Percentiles rank a stretch among this genome's conserved stretches.
phyloP scores from a whole-genome alignment of 2,329 filamentous ascomycete species.

The Sporothrix brasiliensis region DNA sequence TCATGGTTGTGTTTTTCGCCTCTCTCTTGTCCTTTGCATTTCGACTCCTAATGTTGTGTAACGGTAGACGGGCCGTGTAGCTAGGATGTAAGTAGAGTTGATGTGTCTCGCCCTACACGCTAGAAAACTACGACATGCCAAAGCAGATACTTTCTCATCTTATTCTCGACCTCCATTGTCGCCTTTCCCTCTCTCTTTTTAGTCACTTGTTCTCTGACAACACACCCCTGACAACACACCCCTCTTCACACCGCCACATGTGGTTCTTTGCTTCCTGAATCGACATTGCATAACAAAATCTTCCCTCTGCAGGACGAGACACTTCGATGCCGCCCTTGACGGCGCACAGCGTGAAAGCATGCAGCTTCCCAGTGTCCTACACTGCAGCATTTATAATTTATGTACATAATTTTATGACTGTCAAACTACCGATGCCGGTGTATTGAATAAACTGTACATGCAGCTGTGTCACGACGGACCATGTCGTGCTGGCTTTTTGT shows the following conservation, averaged over 20 bases:
- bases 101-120: not conserved
- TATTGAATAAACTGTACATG: not conserved
- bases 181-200: not conserved
- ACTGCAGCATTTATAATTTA: not conserved
- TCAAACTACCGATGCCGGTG: not conserved
- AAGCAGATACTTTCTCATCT: too few species aligned
- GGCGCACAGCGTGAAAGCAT: not conserved
- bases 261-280: not conserved
- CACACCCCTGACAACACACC: not conserved
- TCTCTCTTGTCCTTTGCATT: not conserved
- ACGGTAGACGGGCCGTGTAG: not conserved
- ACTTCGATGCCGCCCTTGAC: constrained; percentile 25
- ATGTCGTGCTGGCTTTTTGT: not conserved
- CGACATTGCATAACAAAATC: constrained; percentile 23
- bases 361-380: not conserved
- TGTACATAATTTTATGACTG: not conserved
- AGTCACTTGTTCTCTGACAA: not conserved
- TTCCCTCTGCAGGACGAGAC: constrained; percentile 23
- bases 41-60: not conserved
- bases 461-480: not conserved
- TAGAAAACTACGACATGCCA: not conserved
- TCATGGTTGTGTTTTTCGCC: not conserved
- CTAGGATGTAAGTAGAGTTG: too few species aligned
- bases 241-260: not conserved
- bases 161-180: too few species aligned